These are phyloP conservation scores for Metschnikowia henanensis DNA, from an alignment of 805 yeast species.

Conservation along the genomic window DNA sequence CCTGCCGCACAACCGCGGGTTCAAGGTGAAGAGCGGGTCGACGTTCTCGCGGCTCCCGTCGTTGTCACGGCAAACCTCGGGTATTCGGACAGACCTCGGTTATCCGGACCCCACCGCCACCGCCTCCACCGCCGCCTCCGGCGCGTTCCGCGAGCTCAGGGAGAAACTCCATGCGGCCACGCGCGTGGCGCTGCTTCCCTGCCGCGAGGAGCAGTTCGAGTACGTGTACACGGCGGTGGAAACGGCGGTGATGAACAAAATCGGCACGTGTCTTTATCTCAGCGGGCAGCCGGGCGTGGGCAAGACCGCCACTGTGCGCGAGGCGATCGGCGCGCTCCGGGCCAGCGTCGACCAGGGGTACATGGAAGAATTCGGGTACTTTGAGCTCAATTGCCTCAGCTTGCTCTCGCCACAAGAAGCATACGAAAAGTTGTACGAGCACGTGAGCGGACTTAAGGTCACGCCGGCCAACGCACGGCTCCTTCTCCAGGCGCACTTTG, in stretches of 20 bases:
- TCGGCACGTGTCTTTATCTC: conserved; percentile 84
- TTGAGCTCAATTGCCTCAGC: conserved; percentile 91
- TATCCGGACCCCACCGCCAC: no score
- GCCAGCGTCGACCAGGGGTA: conserved; percentile 27
- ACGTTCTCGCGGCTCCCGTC: conserved; percentile 22
- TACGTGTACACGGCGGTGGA: conserved; percentile 68
- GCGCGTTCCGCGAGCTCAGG: conserved; percentile 38
- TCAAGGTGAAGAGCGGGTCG: conserved; percentile 25
- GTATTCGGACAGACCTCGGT: background rate
- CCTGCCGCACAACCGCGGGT: conserved; percentile 24
- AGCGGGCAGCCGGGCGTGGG: conserved; percentile 99
- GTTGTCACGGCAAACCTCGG: conserved; percentile 15
- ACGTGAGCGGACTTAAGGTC: conserved; percentile 56
- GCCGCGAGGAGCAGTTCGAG: conserved; percentile 82
- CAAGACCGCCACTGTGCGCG: conserved; percentile 90
- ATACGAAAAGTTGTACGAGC: conserved; percentile 81
- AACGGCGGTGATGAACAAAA: conserved; percentile 62
- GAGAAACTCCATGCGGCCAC: conserved; percentile 46
- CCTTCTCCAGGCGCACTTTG: conserved; percentile 71
- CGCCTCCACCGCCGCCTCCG: conserved; percentile 21
- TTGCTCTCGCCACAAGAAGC: conserved; percentile 76
- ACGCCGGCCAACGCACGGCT: conserved; percentile 65
- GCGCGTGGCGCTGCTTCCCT: conserved; percentile 61
- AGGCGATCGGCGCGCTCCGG: conserved; percentile 71
- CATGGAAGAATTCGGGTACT: conserved; percentile 55